Base-by-base conservation (phyloP, 1,284 basidiomycete species). In the Naganishia liquefaciens region DNA sequence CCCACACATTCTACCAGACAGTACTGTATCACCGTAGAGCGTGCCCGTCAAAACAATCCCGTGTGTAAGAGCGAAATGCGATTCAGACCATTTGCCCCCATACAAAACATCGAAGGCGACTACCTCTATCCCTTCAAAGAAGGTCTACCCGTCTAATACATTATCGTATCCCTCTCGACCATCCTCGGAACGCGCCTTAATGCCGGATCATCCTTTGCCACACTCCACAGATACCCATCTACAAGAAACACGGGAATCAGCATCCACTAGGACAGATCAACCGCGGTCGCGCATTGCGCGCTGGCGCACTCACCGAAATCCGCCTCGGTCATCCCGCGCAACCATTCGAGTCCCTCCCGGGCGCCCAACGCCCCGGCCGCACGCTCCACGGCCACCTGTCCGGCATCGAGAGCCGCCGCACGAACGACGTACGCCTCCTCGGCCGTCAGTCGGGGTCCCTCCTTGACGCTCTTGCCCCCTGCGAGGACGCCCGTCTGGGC, bases 321-420 rank as follows among this genome's bases (percentile, higher is more conserved):
- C 47, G 63, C 63, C 50, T 65, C 63, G 17, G 47, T 52, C 40
- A 65, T 54, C 1, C 80, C 76, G 65, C 78, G 82, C 69, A 88
- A 72, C 87, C 86, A 87, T 39, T 73, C 73, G 33, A 80, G 71
- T 30, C 71, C 77, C 13, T 55, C 54, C 13, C 70, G 70, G 3
- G 69, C 67, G 2, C 64, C 62, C 15, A 64, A 46, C 33, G 13
- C 33, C 27, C 61, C 67, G n/a, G 85, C 70, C 13, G 76, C 77
- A 49, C 76, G 83, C 62, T 83, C 77, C 11, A 87, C 79, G 53
- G 91, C 87, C 61, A 82, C 74, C 70, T 89, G 85, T 73, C 88
- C 89, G 19, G 88, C 89, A 70, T 88, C 84, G 54, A 92, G 83
- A 0, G 90, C 85, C 1, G 89, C 86, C 1, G 89, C 88, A n/a